Evolutionary conservation across 2,329 filamentous ascomycete genomes (phyloP).

Genomic region (Alternaria hordeiaustralica): DNA sequence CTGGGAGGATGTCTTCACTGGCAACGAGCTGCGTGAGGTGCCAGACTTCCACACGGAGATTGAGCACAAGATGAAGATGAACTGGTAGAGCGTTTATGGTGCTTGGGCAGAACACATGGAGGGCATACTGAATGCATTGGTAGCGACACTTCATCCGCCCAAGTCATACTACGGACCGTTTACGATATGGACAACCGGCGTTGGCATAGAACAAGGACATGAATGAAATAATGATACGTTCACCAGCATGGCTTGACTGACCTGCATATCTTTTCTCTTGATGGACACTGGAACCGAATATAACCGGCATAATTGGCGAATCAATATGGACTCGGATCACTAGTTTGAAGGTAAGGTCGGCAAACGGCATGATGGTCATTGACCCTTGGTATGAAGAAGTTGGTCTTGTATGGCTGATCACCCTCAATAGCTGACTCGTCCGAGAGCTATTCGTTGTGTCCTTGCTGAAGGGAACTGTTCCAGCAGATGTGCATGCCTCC

Average conservation of each 20-base stretch:
- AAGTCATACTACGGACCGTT: neutral
- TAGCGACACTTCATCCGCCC: neutral
- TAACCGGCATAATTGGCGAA: neutral
- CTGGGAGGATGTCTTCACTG: slow-evolving; percentile 94
- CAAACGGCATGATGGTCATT: neutral
- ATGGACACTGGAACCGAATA: neutral
- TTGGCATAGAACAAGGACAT: neutral
- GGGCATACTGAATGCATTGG: neutral
- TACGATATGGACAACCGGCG: neutral
- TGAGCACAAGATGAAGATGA: slow-evolving; percentile 89
- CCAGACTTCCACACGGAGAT: slow-evolving; percentile 89
- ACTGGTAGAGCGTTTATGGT: slow-evolving; percentile 47
- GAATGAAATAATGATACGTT: neutral
- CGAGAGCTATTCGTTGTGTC: neutral
- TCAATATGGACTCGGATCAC: no score
- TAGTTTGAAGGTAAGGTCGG: neutral
- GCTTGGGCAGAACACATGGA: neutral
- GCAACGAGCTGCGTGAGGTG: slow-evolving; percentile 72
- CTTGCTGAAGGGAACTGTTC: neutral
- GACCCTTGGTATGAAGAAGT: neutral
- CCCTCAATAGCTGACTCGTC: neutral
- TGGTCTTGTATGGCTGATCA: neutral
- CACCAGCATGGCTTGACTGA: neutral
- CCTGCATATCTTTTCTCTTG: neutral
- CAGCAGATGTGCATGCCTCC: neutral